Conservation (phyloP, 768 basidiomycete genomes). For the Serpula lacrymans region DNA sequence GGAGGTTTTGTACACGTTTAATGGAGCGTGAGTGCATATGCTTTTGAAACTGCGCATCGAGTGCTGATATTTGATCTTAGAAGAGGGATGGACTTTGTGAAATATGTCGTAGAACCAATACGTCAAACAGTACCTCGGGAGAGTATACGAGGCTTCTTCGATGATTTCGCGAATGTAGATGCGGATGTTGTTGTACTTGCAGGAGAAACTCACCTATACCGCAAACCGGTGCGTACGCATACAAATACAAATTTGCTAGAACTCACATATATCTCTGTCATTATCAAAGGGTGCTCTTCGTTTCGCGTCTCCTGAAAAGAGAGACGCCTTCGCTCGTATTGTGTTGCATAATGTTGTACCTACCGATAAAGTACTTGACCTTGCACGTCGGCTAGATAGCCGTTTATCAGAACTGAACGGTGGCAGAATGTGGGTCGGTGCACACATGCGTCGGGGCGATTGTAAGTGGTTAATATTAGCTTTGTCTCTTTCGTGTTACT, state of each 20-base stretch:
- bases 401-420: conserved; percentile 19
- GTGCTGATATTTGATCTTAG: conserved; percentile 16
- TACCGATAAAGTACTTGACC: conserved; percentile 18
- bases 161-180: conserved; percentile 31
- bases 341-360: conserved; percentile 23
- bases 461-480: conserved; percentile 18
- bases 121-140: conserved; percentile 29
- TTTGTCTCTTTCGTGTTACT: neutral
- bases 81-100: conserved; percentile 36
- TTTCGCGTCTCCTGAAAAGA: conserved; percentile 17
- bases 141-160: conserved; percentile 34
- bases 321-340: conserved; percentile 18
- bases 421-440: conserved; percentile 33
- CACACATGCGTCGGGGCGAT: conserved; percentile 38
- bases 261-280: conserved; percentile 1
- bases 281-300: conserved; percentile 21
- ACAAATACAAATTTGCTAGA: neutral
- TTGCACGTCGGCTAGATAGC: conserved; percentile 20
- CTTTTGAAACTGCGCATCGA: neutral
- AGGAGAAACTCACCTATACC: conserved; percentile 34
- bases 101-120: conserved; percentile 33
- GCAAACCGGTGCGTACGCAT: conserved; percentile 19
- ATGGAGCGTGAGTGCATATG: conserved; percentile 32
- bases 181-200: conserved; percentile 36
- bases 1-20: conserved; percentile 38